Base-by-base conservation (phyloP, 225 moss, liverwort and hornwort genomes). In the Physcomitrium patens region DNA sequence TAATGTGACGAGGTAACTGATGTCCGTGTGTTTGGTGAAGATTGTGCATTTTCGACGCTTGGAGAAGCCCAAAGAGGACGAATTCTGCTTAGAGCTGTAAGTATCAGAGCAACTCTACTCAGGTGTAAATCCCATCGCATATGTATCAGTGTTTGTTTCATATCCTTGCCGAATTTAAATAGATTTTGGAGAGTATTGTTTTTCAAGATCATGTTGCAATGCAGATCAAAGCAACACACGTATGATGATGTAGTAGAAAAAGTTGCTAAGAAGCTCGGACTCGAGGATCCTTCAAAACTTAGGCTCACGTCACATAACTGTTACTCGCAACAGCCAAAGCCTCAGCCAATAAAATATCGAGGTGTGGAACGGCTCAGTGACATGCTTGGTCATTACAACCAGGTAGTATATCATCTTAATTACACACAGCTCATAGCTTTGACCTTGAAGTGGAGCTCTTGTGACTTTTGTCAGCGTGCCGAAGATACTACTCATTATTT, bases 31-130 rank as follows among this genome's bases (percentile, higher is more conserved):
- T 65, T 20, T 78, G 49, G 26, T 69, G 41, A 75, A 93, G 92
- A 83, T 89, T 77, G 89, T 93, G 31, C 92, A 87, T 80, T 90
- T 93, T 65, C 92, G 90, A 52, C 89, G 85, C 53, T 68, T 93
- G 88, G 92, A 93, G 85, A 93, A 82, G 74, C 92, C 92, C 26
- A 93, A 90, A 75, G 92, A 93, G 65, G 92, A 93, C 75, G 92
- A 90, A 72, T 93, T 93, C 80, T 87, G 85, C 78, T 63, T 93
- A 74, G 92, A 90, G 78, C 85, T 93, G 90, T 93, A 84, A 89
- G 92, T 76, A 3, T 31, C 27, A 49, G 23, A 37, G 10, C 53
- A 22, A 52, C 14, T 46, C 24, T 60, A 19, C 3, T 43, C n/a
- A 18, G 10, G 55, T 44, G 45, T 23, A 65, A 27, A 8, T 74